These are phyloP conservation scores for Stagonosporopsis tanaceti DNA, from an alignment of 2,329 filamentous ascomycete genomes.

Conservation along the genomic window DNA sequence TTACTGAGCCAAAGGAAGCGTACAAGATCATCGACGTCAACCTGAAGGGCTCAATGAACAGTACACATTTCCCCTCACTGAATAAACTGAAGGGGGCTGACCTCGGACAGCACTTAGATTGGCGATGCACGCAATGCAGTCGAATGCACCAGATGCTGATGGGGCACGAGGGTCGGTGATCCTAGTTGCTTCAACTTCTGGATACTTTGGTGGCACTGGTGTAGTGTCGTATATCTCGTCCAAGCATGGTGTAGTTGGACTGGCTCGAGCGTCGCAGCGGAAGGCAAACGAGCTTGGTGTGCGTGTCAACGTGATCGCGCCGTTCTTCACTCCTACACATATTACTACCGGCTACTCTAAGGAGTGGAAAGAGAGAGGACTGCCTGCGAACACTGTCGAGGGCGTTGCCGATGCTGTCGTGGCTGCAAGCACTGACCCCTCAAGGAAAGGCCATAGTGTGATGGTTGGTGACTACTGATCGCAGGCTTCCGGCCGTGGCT, in stretches of 20 bases:
- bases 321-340: conserved; percentile 58
- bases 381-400: conserved; percentile 54
- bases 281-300: conserved; percentile 48
- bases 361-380: conserved; percentile 49
- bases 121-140: conserved; percentile 46
- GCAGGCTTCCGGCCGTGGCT: background rate
- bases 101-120: conserved; percentile 31
- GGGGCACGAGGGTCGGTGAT: conserved; percentile 48
- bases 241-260: conserved; percentile 54
- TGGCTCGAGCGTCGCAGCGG: conserved; percentile 50
- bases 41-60: conserved; percentile 56
- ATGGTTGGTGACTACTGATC: conserved; percentile 29
- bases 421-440: conserved; percentile 47
- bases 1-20: conserved; percentile 37
- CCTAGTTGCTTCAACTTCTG: conserved; percentile 53
- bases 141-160: conserved; percentile 36
- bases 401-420: conserved; percentile 55
- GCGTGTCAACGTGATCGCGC: conserved; percentile 57
- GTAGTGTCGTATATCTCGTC: conserved; percentile 55
- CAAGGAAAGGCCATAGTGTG: conserved; percentile 38
- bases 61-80: conserved; percentile 30
- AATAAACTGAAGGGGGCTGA: background rate
- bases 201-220: conserved; percentile 55
- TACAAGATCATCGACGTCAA: conserved; percentile 51
- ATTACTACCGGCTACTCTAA: conserved; percentile 52